A percentile compares a stretch with the other conserved stretches of the same genome.
phyloP scores from a whole-genome alignment of 2,329 filamentous ascomycete species.

The Phialocephala sp. region DNA sequence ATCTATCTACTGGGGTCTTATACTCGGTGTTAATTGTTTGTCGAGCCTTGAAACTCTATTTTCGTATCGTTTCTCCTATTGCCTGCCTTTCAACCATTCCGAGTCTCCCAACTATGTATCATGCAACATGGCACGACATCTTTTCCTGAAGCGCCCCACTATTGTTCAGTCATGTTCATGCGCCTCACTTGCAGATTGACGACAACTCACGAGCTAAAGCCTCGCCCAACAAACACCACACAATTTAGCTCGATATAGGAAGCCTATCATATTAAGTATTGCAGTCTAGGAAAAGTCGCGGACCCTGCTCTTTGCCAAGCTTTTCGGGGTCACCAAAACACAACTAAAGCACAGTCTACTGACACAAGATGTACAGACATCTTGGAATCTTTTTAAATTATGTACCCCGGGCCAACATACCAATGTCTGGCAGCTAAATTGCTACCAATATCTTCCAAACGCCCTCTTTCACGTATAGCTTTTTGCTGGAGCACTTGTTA shows the following conservation, averaged over 20 bases:
- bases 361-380: not conserved
- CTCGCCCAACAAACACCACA: not conserved
- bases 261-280: not conserved
- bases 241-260: not conserved
- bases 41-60: too few relatives aligned
- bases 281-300: too few relatives aligned
- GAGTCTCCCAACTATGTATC: not conserved
- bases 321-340: not conserved
- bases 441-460: not conserved
- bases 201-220: constrained; percentile 2
- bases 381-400: not conserved
- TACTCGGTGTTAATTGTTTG: too few relatives aligned
- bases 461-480: not conserved
- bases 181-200: constrained; percentile 4
- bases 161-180: constrained; percentile 5
- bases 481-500: not conserved
- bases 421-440: not conserved
- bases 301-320: not conserved
- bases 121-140: not conserved
- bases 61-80: too few relatives aligned
- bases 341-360: not conserved
- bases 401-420: not conserved
- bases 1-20: too few relatives aligned
- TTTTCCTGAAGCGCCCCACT: not conserved
- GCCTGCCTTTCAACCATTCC: not conserved